Evolutionary conservation across 1,139 yeast species (phyloP).

Genomic region (Yamadazyma oceani): DNA sequence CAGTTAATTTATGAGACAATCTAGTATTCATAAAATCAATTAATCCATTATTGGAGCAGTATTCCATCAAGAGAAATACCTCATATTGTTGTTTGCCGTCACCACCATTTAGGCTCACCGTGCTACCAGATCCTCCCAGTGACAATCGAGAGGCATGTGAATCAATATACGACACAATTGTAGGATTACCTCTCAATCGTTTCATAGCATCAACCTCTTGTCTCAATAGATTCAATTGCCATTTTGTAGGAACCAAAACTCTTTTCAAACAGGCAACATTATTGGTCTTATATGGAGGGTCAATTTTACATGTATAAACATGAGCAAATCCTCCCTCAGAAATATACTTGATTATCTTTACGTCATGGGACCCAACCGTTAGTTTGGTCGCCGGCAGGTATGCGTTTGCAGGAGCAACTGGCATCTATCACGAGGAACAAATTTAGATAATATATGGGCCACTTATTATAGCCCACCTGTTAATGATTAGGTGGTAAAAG

Average conservation of each 20-base stretch:
- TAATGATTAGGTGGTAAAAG: no score
- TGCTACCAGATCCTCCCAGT: no score
- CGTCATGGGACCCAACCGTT: constrained; percentile 64
- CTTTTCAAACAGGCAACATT: constrained; percentile 68
- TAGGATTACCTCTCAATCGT: constrained; percentile 70
- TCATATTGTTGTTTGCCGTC: constrained; percentile 60
- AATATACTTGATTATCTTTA: constrained; percentile 56
- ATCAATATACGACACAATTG: constrained; percentile 87
- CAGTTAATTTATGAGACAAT: constrained; percentile 75
- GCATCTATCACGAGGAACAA: constrained; percentile 1
- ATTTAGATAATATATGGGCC: neutral
- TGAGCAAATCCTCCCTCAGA: constrained; percentile 82
- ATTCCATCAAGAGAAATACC: constrained; percentile 89
- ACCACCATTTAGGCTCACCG: no score
- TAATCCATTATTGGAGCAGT: constrained; percentile 81
- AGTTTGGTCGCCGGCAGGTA: constrained; percentile 60
- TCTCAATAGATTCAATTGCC: constrained; percentile 63
- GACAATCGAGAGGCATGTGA: constrained; percentile 97
- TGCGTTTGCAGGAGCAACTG: constrained; percentile 50
- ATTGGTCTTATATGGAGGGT: constrained; percentile 49
- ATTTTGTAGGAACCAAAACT: constrained; percentile 72
- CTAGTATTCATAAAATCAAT: constrained; percentile 95
- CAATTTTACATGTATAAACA: constrained; percentile 63
- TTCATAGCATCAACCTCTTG: constrained; percentile 87
- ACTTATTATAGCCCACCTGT: no score